phyloP scores from a whole-genome alignment of 139 green algal species.

The Auxenochlorella protothecoides region DNA sequence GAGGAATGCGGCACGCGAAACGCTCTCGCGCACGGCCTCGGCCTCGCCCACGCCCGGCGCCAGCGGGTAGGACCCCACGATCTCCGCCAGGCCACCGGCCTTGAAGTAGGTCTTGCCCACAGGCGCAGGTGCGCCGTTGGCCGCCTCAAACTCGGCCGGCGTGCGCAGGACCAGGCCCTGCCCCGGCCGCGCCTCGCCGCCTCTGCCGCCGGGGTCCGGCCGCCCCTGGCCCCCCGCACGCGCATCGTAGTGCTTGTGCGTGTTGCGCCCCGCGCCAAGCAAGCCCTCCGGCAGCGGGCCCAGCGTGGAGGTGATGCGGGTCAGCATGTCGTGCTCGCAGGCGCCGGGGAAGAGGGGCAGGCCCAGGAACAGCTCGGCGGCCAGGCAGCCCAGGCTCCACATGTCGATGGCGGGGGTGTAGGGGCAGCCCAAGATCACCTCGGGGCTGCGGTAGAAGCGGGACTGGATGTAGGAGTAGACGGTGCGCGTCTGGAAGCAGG shows the following conservation, averaged over 20 bases:
- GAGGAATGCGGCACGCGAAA: conserved; percentile 55
- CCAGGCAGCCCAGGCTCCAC: conserved; percentile 12
- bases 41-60: conserved; percentile 31
- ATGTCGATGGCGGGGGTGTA: conserved; percentile 9
- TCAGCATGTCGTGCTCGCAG: conserved; percentile 86
- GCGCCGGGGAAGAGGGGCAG: conserved; percentile 91
- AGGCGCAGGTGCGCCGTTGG: conserved; percentile 26
- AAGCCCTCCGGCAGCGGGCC: conserved; percentile 56
- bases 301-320: conserved; percentile 77
- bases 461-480: conserved; percentile 97
- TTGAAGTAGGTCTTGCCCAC: conserved; percentile 86
- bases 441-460: conserved; percentile 87
- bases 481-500: conserved; percentile 86
- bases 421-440: conserved; percentile 38
- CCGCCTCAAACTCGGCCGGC: conserved; percentile 55
- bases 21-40: conserved; percentile 21
- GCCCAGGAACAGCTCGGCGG: conserved; percentile 7
- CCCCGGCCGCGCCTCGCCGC: conserved; percentile 9
- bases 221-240: not conserved
- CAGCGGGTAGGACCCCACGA: conserved; percentile 65
- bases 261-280: conserved; percentile 52
- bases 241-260: conserved; percentile 59
- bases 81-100: conserved; percentile 64
- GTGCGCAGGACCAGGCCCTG: conserved; percentile 38
- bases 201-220: not conserved